These are phyloP conservation scores for Davidsoniella australis DNA, from an alignment of 2,329 filamentous ascomycete species.

Conservation along the genomic window DNA sequence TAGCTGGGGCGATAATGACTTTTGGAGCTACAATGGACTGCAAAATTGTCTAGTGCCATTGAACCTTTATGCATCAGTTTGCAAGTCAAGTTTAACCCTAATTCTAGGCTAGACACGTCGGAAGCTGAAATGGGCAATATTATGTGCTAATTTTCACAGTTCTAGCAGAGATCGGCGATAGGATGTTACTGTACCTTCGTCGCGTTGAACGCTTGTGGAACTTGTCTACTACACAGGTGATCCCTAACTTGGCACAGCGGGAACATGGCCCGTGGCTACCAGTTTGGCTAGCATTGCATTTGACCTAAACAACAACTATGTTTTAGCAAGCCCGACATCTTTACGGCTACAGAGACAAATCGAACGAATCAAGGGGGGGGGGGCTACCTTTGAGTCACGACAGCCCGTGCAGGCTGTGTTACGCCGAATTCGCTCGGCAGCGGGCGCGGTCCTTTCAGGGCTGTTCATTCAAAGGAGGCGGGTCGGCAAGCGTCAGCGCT, in stretches of 20 bases:
- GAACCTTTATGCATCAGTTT: too few species aligned
- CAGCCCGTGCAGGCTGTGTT: slow-evolving; percentile 20
- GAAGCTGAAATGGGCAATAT: not conserved
- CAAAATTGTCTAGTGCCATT: not conserved
- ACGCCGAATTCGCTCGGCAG: slow-evolving; percentile 17
- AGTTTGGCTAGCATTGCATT: slow-evolving; percentile 25
- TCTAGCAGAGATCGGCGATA: not conserved
- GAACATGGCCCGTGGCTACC: slow-evolving; percentile 25
- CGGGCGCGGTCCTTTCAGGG: not conserved
- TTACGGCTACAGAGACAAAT: not conserved
- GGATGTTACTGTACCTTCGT: slow-evolving; percentile 21
- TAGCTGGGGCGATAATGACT: too few species aligned
- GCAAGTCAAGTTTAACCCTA: too few species aligned
- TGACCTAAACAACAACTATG: slow-evolving; percentile 21
- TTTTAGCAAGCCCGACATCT: not conserved
- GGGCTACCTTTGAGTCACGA: slow-evolving; percentile 16
- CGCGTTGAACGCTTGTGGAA: slow-evolving; percentile 29
- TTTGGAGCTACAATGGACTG: not conserved
- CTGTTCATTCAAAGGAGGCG: not conserved
- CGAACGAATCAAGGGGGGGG: not conserved
- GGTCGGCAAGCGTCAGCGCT: not conserved
- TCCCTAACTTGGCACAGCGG: slow-evolving; percentile 27
- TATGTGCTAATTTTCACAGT: not conserved
- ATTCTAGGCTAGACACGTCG: too few species aligned
- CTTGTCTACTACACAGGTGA: slow-evolving; percentile 29